Percentiles rank a stretch among this genome's conserved stretches.
Conservation (phyloP, 148 eudicot genomes). For the Polygonum aviculare region DNA sequence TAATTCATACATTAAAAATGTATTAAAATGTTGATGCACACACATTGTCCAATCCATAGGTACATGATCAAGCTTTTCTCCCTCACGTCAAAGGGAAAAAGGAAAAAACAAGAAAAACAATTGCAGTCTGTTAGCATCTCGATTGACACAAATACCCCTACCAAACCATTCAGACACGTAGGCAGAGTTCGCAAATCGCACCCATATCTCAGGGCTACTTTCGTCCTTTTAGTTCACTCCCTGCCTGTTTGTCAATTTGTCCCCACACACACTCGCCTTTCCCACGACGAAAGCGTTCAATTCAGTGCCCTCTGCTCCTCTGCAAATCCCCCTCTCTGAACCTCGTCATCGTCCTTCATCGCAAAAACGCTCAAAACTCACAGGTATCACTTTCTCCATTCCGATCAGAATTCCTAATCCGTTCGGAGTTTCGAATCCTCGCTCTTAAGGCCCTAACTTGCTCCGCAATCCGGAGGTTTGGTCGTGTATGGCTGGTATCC, state of each 20-base stretch:
- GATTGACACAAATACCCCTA: background rate
- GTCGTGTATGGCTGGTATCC: background rate
- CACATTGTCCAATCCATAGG: too few relatives aligned
- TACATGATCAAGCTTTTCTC: background rate
- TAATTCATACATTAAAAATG: too few relatives aligned
- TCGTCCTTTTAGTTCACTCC: background rate
- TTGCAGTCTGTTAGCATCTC: background rate
- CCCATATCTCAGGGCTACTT: background rate
- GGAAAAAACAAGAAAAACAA: background rate
- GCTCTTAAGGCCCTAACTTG: background rate
- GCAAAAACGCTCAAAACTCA: background rate
- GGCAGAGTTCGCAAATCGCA: background rate
- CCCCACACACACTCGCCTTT: background rate
- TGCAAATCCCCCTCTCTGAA: background rate
- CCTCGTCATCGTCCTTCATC: background rate
- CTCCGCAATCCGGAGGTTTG: background rate
- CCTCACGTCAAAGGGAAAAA: background rate
- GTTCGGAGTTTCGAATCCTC: background rate
- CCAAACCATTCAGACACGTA: background rate
- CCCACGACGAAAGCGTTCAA: background rate
- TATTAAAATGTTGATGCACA: too few relatives aligned
- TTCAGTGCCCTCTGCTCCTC: background rate
- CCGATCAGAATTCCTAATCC: background rate
- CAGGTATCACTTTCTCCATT: background rate
- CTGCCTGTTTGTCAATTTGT: background rate